Percentiles rank a stretch among this genome's conserved stretches.
Evolutionary conservation across 2,329 filamentous ascomycete genomes (phyloP).

Genomic region (Achaetomium macrosporum): DNA sequence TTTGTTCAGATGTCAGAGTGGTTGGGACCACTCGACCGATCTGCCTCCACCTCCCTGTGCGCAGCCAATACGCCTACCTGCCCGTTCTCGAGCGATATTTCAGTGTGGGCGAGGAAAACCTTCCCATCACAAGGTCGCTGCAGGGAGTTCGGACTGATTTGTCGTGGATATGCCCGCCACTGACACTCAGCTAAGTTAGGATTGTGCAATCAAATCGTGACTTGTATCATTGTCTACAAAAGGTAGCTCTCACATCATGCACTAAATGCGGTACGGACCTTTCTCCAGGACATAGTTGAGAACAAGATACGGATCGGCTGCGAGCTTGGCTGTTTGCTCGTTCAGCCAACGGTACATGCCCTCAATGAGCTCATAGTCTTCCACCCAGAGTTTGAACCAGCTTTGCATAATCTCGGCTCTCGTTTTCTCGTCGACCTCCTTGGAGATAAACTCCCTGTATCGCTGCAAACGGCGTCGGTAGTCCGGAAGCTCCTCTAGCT

Average conservation of each 20-base stretch:
- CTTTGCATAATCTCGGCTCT: not conserved
- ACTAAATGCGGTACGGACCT: not conserved
- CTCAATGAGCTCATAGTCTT: slow-evolving; percentile 12
- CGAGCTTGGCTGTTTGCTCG: not conserved
- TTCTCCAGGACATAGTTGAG: slow-evolving; percentile 6
- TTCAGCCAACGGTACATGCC: not conserved
- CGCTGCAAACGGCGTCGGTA: slow-evolving; percentile 1
- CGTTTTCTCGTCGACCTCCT: not conserved
- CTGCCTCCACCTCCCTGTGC: too few relatives aligned
- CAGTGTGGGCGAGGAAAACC: too few relatives aligned
- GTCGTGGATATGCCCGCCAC: too few relatives aligned
- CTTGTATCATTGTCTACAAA: not conserved
- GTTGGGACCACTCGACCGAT: too few relatives aligned
- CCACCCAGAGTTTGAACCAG: slow-evolving; percentile 11
- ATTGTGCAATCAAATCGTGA: too few relatives aligned
- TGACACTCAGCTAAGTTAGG: too few relatives aligned
- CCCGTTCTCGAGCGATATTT: too few relatives aligned
- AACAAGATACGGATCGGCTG: not conserved
- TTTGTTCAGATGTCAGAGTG: too few relatives aligned
- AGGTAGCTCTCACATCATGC: not conserved
- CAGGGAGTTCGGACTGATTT: too few relatives aligned
- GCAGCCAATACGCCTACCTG: too few relatives aligned
- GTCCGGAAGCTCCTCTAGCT: not conserved
- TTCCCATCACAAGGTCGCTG: too few relatives aligned
- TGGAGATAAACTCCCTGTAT: not conserved